Evolutionary conservation across 768 basidiomycete genomes (phyloP), one percentile per base, ranked within the genome.

Genomic region (Hypsizygus marmoreus): DNA sequence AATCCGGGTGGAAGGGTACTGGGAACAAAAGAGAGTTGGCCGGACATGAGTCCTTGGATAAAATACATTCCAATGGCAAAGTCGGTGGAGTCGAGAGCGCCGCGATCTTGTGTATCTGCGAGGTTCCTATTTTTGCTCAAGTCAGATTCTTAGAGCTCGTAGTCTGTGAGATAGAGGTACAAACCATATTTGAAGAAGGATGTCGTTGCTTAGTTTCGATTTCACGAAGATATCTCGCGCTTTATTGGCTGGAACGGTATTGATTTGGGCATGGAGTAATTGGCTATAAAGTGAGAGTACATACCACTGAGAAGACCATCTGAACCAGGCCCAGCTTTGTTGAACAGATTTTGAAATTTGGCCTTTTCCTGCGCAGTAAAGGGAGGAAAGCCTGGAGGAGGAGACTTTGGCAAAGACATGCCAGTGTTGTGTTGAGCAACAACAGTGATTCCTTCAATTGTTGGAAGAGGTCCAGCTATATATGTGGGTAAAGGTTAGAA

Each of bases 61-160:
- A 97, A 81, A 66, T 91, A 92, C 94, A 97, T 95, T 30, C 87
- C 97, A 59, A 99, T 82, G 49, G 88, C 86, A 62, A 99, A 99
- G 67, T 99, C 97, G 34, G 86, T 76, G 12, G 82, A 71, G 64
- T 99, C 97, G 49, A 99, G 83, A 10, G 77, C 72, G 40, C 97
- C 95, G 50, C 97, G 80, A 55, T 88, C 81, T 66, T 95, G 89
- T 3, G 94, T 95, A 65, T 99, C 97, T n/a, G 95, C 88, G 29
- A 99, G 79, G 52, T 78, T 86, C 95, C 94, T 97, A 56, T n/a
- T n/a, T n/a, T n/a, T n/a, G n/a, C n/a, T n/a, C n/a, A n/a, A n/a
- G n/a, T n/a, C n/a, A n/a, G n/a, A n/a, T n/a, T n/a, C n/a, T n/a
- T n/a, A n/a, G n/a, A n/a, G n/a, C n/a, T n/a, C n/a, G n/a, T n/a